Base-by-base conservation (phyloP, 345 rosid species). In the Kernera saxatilis region DNA sequence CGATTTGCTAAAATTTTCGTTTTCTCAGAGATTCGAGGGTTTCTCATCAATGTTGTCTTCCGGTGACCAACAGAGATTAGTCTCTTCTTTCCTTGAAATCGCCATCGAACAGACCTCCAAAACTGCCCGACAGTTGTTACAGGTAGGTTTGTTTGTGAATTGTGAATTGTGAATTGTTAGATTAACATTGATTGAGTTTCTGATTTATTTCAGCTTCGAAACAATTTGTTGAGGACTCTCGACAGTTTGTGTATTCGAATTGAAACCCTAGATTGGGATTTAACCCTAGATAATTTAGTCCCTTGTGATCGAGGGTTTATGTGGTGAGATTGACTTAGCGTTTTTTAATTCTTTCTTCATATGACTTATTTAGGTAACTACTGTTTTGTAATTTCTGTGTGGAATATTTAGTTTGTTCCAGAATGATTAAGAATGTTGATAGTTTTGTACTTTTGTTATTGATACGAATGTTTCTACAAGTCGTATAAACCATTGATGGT, bases 11-110 rank as follows among this genome's bases (percentile, higher is more conserved):
- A n/a, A n/a, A n/a, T n/a, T n/a, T n/a, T n/a, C n/a, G n/a, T n/a
- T n/a, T n/a, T n/a, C n/a, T n/a, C n/a, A n/a, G n/a, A n/a, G n/a
- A n/a, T n/a, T n/a, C n/a, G n/a, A n/a, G n/a, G n/a, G n/a, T n/a
- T n/a, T n/a, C n/a, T n/a, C n/a, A n/a, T n/a, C n/a, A 60, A 63
- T 83, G 58, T 37, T 81, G 49, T 82, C 95, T 37, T 66, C 88
- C 2, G 63, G 60, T 74, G 91, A 94, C 52, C 64, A 84, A 83
- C 91, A 91, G 82, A 78, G 74, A 30, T 79, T 89, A 85, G 89
- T 94, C 77, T 80, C 97, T 73, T 94, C 97, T 61, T 94, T 94
- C 81, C 93, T 94, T 48, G 99, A 94, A 84, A 86, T 94, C 86
- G 98, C 99, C 37, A 93, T 87, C 9, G 99, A 97, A 46, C 96